These are phyloP conservation scores for Penicillium sp. DNA, from an alignment of 2,329 filamentous ascomycete genomes.

Conservation along the genomic window DNA sequence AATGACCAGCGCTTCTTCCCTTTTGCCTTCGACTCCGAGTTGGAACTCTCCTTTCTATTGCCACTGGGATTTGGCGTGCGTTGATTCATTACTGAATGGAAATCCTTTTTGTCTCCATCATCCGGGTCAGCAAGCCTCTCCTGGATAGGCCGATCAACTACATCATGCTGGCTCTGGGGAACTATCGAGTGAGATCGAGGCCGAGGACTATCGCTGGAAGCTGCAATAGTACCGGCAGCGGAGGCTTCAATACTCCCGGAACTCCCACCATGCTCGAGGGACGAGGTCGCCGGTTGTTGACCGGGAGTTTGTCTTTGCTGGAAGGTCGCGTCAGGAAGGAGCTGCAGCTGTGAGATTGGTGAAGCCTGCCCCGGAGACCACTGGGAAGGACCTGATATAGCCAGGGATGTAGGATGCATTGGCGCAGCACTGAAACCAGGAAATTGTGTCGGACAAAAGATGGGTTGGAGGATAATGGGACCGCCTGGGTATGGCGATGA, in stretches of 20 bases:
- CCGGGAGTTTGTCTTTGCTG: neutral
- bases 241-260: neutral
- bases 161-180: neutral
- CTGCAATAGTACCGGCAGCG: neutral
- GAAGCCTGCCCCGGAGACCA: neutral
- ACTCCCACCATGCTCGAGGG: neutral
- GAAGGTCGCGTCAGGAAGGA: neutral
- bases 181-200: neutral
- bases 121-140: neutral
- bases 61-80: neutral
- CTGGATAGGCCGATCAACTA: neutral
- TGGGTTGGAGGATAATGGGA: neutral
- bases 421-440: neutral
- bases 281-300: neutral
- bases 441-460: neutral
- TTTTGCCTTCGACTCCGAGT: neutral
- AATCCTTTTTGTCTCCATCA: neutral
- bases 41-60: neutral
- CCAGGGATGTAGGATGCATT: neutral
- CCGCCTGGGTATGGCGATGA: neutral
- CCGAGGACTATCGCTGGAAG: neutral
- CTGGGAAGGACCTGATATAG: neutral
- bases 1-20: neutral
- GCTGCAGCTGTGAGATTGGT: neutral
- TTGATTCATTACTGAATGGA: conserved; percentile 1